These are phyloP conservation scores for Chlamydomonas incerta DNA, from an alignment of 139 green algal species.

Conservation along the genomic window DNA sequence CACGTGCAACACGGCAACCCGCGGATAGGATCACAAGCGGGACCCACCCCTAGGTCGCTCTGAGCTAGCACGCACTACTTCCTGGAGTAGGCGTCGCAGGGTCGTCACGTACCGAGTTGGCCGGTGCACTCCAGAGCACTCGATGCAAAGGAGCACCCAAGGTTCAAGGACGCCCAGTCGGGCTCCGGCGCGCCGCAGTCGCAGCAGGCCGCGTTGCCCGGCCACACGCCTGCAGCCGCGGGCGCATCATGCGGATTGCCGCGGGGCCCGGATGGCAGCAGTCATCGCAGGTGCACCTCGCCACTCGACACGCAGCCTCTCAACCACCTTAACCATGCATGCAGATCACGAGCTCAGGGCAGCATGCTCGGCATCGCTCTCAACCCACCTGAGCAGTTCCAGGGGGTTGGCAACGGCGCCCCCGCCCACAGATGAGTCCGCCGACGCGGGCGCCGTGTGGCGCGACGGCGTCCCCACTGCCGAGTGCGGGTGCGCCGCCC, in stretches of 20 bases:
- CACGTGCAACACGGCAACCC: too few relatives aligned
- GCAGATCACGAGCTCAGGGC: too few relatives aligned
- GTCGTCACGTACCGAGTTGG: slow-evolving; percentile 75
- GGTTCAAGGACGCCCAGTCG: slow-evolving; percentile 93
- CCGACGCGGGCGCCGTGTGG: background rate
- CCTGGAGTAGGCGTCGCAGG: too few relatives aligned
- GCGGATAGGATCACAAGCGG: too few relatives aligned
- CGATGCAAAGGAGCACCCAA: slow-evolving; percentile 93
- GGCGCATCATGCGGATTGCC: too few relatives aligned
- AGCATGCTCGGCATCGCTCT: too few relatives aligned
- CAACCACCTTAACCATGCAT: too few relatives aligned
- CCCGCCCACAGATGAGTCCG: background rate
- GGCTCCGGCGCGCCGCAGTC: slow-evolving; percentile 88
- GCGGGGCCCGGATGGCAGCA: too few relatives aligned
- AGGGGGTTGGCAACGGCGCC: background rate
- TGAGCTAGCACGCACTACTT: too few relatives aligned
- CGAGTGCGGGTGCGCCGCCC: background rate
- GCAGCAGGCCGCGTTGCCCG: slow-evolving; percentile 83
- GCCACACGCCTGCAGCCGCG: slow-evolving; percentile 23
- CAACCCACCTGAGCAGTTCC: background rate
- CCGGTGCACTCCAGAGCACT: slow-evolving; percentile 91
- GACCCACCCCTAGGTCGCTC: too few relatives aligned
- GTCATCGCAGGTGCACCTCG: too few relatives aligned
- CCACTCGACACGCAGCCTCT: too few relatives aligned
- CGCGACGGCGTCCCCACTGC: background rate